Evolutionary conservation across 2,329 filamentous ascomycete genomes (phyloP), one percentile per base, ranked within the genome.

Genomic region (Apiospora sp.): DNA sequence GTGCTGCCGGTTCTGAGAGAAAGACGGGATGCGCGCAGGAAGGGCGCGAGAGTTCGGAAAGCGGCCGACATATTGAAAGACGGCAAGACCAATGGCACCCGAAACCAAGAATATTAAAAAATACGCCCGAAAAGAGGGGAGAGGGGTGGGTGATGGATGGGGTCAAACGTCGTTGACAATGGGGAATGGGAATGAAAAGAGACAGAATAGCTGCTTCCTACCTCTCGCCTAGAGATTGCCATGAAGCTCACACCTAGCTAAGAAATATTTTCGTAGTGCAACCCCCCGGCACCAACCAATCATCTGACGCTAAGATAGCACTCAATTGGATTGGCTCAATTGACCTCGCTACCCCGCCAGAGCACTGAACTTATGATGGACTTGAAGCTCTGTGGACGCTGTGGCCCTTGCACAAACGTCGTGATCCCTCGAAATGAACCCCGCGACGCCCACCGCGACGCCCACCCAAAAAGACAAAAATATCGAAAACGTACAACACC

Each of bases 1-100:
- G 88, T 87, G 82, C 88, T 91, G 82, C 91, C 89, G 80, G 90
- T 88, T 83, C 90, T 87, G 81, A 96, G 87, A 78, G 93, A 92
- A 79, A 90, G 87, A 81, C 94, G 92, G 84, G 93, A 92, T 77
- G 94, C 93, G 87, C 94, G 93, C 86, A 96, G 84, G 80, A 98
- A 92, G 80, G 94, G 92, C 85, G 91, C 90, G 80, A 94, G 82
- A 75, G 92, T 91, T 87, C 94, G 92, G 83, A 94, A 90, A 82
- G 96, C 91, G 81, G 90, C 89, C 84, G 94, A 92, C 93, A 97
- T 97, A 81, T 84, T 93, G 87, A 81, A 72, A 73, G 67, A 69
- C 44, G 44, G 30, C 67, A 37, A 6, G 67, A 49, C 58, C 58
- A 64, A n/a, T 41, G 58, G 34, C 58, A 41, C 58, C 58, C 58